Conservation (phyloP, 805 yeast genomes). For the Candida chauliodis region DNA sequence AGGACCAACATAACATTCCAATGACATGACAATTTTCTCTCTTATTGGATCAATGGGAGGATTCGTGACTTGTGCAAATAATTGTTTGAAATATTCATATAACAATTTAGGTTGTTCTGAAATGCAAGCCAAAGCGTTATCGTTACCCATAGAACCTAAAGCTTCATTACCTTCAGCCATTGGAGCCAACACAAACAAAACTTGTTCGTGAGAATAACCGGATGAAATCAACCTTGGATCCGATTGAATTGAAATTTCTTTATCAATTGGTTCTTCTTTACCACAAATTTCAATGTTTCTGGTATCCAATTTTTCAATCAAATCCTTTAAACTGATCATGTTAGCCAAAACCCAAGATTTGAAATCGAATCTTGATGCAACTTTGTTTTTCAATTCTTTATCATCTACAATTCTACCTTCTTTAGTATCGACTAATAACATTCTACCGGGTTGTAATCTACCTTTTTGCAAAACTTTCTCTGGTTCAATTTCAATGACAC, state of each 20-base stretch:
- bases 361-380: conserved; percentile 83
- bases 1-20: conserved; percentile 97
- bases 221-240: conserved; percentile 84
- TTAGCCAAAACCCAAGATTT: conserved; percentile 90
- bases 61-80: conserved; percentile 97
- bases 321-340: conserved; percentile 77
- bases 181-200: conserved; percentile 78
- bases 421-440: conserved; percentile 91
- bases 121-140: conserved; percentile 90
- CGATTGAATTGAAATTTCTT: conserved; percentile 53
- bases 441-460: conserved; percentile 91
- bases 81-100: conserved; percentile 91
- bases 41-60: conserved; percentile 99
- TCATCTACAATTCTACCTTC: conserved; percentile 93
- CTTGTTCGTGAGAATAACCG: conserved; percentile 94
- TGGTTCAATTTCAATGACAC: conserved; percentile 88
- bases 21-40: conserved; percentile 94
- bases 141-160: conserved; percentile 98
- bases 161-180: conserved; percentile 98
- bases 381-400: conserved; percentile 74
- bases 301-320: conserved; percentile 54
- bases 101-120: conserved; percentile 87
- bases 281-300: conserved; percentile 24
- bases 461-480: conserved; percentile 85
- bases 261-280: conserved; percentile 20